Evolutionary conservation across 2,329 filamentous ascomycete species (phyloP), one percentile per base, ranked within the genome.

Genomic region (Pseudogymnoascus sp.): DNA sequence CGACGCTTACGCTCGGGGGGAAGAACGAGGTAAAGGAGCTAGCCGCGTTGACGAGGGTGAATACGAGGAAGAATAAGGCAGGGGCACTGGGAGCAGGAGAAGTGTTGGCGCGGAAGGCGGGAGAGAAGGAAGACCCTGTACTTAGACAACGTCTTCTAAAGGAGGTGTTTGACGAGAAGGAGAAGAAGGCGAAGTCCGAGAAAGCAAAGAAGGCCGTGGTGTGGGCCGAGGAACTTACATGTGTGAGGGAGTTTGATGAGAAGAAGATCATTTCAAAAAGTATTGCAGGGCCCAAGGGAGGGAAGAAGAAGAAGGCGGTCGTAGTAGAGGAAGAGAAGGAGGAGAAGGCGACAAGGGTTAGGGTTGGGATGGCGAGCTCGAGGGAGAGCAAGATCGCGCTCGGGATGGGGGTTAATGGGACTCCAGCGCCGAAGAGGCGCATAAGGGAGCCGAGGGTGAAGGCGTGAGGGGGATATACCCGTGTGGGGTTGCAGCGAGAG

Each of bases 1-100:
- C 60, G 6, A 69, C 68, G 1, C 63, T 71, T 15, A 69, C 67
- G 7, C 61, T 72, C 8, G 33, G 33, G 4, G 58, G 58, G 21
- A 59, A 36, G 36, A 40, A 59, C 9, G 58, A 59, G n/a, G 58
- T 21, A 2, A 59, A 59, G 18, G 36, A 33, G n/a, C 66, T 79
- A 7, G 76, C 75, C 0, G 70, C 74, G 1, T 63, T 78, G 42
- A 80, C 78, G 1, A 68, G 74, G 3, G 69, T 73, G 59, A 80
- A 80, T 64, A 80, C 78, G 1, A 71, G 76, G 29, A 77, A 76
- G 65, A 80, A 80, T 64, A 79, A 78, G 69, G 74, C 67, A 3
- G 70, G 67, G 15, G 72, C 77, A 1, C 61, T 76, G 4, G 68
- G 66, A 5, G 74, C 76, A 0, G 64, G 66, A 2, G 48, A 55